phyloP scores from a whole-genome alignment of 108 stramenopile genomes.

The Epithemia pelagica region DNA sequence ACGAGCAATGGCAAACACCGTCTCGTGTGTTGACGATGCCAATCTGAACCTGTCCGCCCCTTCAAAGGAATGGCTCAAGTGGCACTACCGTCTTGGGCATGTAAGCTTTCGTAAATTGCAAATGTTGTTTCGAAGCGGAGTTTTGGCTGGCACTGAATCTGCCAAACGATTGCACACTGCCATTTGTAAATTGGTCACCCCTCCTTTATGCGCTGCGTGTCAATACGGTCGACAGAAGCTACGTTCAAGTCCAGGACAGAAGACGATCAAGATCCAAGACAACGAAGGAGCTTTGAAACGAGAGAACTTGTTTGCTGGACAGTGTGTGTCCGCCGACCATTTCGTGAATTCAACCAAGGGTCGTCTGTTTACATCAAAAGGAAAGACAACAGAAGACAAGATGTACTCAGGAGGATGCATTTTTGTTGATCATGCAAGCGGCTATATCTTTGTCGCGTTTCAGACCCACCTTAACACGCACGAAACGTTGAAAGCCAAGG shows the following conservation, averaged over 20 bases:
- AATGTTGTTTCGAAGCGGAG: conserved; percentile 13
- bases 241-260: neutral
- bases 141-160: neutral
- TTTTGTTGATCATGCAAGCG: conserved; percentile 27
- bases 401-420: conserved; percentile 20
- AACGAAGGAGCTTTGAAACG: conserved; percentile 10
- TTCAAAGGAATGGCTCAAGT: conserved; percentile 12
- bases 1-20: neutral
- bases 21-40: neutral
- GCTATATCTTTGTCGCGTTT: neutral
- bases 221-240: conserved; percentile 8
- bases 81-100: conserved; percentile 29
- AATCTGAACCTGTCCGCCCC: conserved; percentile 36
- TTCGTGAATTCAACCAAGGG: conserved; percentile 19
- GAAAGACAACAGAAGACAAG: conserved; percentile 15
- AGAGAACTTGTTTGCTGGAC: conserved; percentile 22
- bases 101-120: conserved; percentile 5
- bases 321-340: conserved; percentile 33
- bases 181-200: neutral
- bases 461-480: conserved; percentile 4
- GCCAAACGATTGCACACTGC: conserved; percentile 8
- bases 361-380: conserved; percentile 17
- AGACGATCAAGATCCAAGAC: neutral
- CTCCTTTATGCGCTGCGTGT: conserved; percentile 13
- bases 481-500: conserved; percentile 5